Conservation (phyloP, 2,329 filamentous ascomycete genomes). For the Phialemonium atrogriseum region DNA sequence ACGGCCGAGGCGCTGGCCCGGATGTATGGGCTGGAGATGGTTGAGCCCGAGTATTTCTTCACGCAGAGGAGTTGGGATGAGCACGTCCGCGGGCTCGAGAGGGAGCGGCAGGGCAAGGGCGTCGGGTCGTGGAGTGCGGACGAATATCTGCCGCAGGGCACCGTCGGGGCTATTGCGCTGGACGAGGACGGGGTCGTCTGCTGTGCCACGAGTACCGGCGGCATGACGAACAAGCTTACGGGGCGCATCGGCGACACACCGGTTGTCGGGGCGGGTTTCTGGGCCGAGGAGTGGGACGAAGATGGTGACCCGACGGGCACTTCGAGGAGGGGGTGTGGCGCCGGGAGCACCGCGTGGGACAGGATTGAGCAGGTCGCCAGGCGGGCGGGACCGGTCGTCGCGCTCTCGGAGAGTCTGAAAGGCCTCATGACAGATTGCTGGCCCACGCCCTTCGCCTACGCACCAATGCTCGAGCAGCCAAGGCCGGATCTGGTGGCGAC, state of each 20-base stretch:
- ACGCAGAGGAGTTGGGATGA: slow-evolving; percentile 67
- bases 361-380: slow-evolving; percentile 6
- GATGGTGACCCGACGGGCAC: slow-evolving; percentile 24
- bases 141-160: slow-evolving; percentile 73
- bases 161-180: slow-evolving; percentile 73
- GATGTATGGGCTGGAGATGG: slow-evolving; percentile 62
- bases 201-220: slow-evolving; percentile 60
- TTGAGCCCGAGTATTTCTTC: slow-evolving; percentile 67
- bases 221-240: slow-evolving; percentile 81
- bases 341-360: no score
- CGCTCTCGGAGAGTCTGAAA: slow-evolving; percentile 33
- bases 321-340: slow-evolving; percentile 7
- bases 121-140: slow-evolving; percentile 47
- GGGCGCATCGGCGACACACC: slow-evolving; percentile 84
- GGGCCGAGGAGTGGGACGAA: slow-evolving; percentile 76
- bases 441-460: slow-evolving; percentile 36
- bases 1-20: slow-evolving; percentile 62
- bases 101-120: slow-evolving; percentile 32
- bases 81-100: slow-evolving; percentile 45
- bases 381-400: slow-evolving; percentile 22
- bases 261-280: slow-evolving; percentile 75
- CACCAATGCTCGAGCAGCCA: slow-evolving; percentile 14
- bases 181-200: slow-evolving; percentile 70
- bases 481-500: slow-evolving; percentile 18
- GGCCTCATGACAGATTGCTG: slow-evolving; percentile 52